A percentile compares a stretch with the other conserved stretches of the same genome.
Evolutionary conservation across 345 rosid genomes (phyloP).

Genomic region (thale cress (Arabidopsis thaliana)): TAIR10.1 NC_003074.8:20712001-20712500

Average conservation of each 20-base stretch:
- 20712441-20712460: constrained; percentile 90
- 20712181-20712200: constrained; percentile 71
- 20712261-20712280: constrained; percentile 83
- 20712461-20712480: constrained; percentile 82
- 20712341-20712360: constrained; percentile 86
- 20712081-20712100: constrained; percentile 81
- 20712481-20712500: constrained; percentile 72
- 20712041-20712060: constrained; percentile 70
- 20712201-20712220: constrained; percentile 73
- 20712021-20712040: constrained; percentile 78
- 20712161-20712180: constrained; percentile 71
- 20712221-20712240: constrained; percentile 72
- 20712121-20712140: constrained; percentile 75
- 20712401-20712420: constrained; percentile 82
- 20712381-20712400: constrained; percentile 71
- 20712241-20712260: constrained; percentile 85
- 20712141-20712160: constrained; percentile 70
- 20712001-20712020: constrained; percentile 83
- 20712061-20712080: constrained; percentile 69
- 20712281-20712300: constrained; percentile 78
- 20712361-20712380: constrained; percentile 82
- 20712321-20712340: constrained; percentile 80
- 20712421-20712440: constrained; percentile 81
- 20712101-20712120: constrained; percentile 80
- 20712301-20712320: constrained; percentile 81